phyloP scores from a whole-genome alignment of 805 yeast species.

The Vanderwaltozyma yarrowii region DNA sequence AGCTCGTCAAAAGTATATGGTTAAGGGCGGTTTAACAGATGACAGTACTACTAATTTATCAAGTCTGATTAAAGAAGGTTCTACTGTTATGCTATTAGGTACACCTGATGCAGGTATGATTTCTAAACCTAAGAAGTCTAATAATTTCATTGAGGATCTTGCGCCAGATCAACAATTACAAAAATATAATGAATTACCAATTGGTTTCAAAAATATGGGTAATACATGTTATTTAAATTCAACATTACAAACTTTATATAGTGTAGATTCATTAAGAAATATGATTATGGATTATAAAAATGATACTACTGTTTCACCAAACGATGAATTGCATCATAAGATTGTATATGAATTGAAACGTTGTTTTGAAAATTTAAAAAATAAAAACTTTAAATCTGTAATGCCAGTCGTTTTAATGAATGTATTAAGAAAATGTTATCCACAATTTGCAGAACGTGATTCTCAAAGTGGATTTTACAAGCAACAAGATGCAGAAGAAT shows the following conservation, averaged over 20 bases:
- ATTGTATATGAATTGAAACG: constrained; percentile 40
- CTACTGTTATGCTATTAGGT: constrained; percentile 80
- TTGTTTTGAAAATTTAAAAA: constrained; percentile 33
- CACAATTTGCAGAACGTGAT: constrained; percentile 83
- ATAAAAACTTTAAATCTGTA: constrained; percentile 37
- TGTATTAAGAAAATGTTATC: constrained; percentile 55
- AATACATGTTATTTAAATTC: constrained; percentile 94
- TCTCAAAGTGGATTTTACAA: constrained; percentile 57
- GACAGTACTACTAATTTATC: constrained; percentile 37
- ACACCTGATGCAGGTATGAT: constrained; percentile 62
- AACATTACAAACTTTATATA: constrained; percentile 76
- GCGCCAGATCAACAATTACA: constrained; percentile 29
- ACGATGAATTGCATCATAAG: constrained; percentile 28
- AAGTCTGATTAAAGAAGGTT: constrained; percentile 50
- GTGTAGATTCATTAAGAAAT: constrained; percentile 62
- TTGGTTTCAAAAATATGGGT: constrained; percentile 89
- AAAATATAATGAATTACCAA: constrained; percentile 50
- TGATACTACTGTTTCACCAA: constrained; percentile 17
- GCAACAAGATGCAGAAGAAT: constrained; percentile 98
- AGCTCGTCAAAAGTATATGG: constrained; percentile 79
- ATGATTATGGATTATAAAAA: constrained; percentile 46
- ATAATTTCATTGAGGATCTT: constrained; percentile 62
- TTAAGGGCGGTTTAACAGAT: constrained; percentile 78
- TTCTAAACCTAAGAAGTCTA: constrained; percentile 42
- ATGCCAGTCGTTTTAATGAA: constrained; percentile 62